Percentiles rank a stretch among this genome's conserved stretches.
phyloP scores from a whole-genome alignment of 805 yeast species.

The Pichia sporocuriosa region DNA sequence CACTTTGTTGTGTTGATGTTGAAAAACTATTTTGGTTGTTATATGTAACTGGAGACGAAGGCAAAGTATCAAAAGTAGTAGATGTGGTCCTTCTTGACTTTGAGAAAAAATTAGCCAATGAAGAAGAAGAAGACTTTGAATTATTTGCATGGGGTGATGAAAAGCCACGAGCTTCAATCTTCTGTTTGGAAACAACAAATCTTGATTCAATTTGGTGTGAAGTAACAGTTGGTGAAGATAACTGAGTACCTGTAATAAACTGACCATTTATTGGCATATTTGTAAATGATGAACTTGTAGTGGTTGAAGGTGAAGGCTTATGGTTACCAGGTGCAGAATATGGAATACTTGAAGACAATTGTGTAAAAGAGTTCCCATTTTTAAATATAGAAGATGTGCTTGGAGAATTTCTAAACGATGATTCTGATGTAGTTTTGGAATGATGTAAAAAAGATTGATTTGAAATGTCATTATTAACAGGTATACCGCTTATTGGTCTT shows the following conservation, averaged over 20 bases:
- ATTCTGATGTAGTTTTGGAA: constrained; percentile 1
- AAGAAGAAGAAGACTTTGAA: constrained; percentile 34
- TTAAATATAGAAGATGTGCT: constrained; percentile 5
- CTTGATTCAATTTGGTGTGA: constrained; percentile 70
- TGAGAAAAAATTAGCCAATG: constrained; percentile 45
- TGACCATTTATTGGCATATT: constrained; percentile 53
- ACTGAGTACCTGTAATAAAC: constrained; percentile 53
- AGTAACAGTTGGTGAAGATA: constrained; percentile 63
- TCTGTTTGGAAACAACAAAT: constrained; percentile 75
- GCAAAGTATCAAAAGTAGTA: constrained; percentile 20
- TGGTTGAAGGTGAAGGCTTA: constrained; percentile 18
- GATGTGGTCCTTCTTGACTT: constrained; percentile 36
- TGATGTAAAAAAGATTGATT: background rate
- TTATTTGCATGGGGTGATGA: constrained; percentile 14
- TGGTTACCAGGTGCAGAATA: constrained; percentile 67
- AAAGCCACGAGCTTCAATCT: constrained; percentile 42
- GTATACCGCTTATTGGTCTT: constrained; percentile 1
- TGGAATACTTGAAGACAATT: constrained; percentile 56
- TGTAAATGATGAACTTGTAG: constrained; percentile 18
- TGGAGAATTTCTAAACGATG: constrained; percentile 6
- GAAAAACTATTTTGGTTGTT: background rate
- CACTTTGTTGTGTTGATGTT: constrained; percentile 10
- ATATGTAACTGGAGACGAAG: constrained; percentile 25
- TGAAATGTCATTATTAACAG: background rate
- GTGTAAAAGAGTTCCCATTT: constrained; percentile 29